Evolutionary conservation across 805 yeast genomes (phyloP), one percentile per base, ranked within the genome.

Genomic region (Wickerhamiella parazyma): DNA sequence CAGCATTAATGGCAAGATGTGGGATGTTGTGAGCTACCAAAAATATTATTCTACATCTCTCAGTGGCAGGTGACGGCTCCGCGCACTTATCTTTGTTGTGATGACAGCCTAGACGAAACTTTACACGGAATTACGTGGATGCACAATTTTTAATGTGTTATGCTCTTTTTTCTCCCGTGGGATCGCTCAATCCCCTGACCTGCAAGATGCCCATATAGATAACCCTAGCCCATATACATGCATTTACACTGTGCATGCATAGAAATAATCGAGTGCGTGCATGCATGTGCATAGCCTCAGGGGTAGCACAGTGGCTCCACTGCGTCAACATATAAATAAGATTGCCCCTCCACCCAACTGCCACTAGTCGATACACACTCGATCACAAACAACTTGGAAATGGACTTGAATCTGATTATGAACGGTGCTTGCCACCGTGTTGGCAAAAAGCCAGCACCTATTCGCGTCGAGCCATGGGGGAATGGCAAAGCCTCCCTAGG

Each of bases 221-320:
- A 3, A 11, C 31, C 31, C 31, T 28, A 28, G n/a, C 31, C 31
- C 31, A 6, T 17, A 16, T 39, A 36, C 41, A 38, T 31, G 41
- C 33, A 28, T 33, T 19, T 3, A 22, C 42, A 38, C 25, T n/a
- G 6, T 33, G 38, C 43, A 31, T 39, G 34, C 42, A 39, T 39
- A 2, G 4, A 39, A 31, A 39, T 39, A 39, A 39, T 39, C 36
- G 41, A 31, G 34, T 38, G 21, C 34, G 17, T 39, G 42, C 42
- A 39, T 39, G 42, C 42, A 39, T 31, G 31, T 39, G 42, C 42
- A 39, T 20, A 26, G n/a, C 5, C 16, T 22, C 14, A 39, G 42
- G 42, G 39, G 28, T 36, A 36, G 39, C 16, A 36, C 33, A 36
- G 26, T 22, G 33, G 18, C 39, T 19, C 29, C 26, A 24, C 14